Evolutionary conservation across 106 monocot genomes (phyloP), one percentile per base, ranked within the genome.

Genomic region (Vanilla planifolia): DNA sequence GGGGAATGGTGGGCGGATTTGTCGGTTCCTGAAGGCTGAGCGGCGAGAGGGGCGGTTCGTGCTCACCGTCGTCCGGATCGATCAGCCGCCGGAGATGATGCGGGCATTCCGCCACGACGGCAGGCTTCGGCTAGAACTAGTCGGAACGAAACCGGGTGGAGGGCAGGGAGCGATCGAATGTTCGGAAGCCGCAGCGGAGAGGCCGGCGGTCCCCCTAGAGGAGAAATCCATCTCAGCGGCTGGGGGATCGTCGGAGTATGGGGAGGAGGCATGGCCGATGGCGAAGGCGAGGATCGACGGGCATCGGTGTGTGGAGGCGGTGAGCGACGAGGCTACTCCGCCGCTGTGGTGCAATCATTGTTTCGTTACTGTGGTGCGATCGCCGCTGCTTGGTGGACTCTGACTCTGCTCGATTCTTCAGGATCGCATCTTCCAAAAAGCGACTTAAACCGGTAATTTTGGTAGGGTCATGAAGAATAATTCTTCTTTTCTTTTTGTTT

Each of bases 71-170:
- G 62, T 80, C 1, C 34, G 33, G 66, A 39, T 67, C 56, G 71
- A 71, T 23, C 66, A 67, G 59, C 72, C 29, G 57, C 45, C 67
- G 32, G 71, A 80, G 67, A 33, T 75, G 5, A 50, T 80, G 62
- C 71, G 59, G 40, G 80, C 80, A 23, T 66, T 67, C 19, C 75
- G 80, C 33, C 29, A 28, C 0, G 57, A 67, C 67, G 80, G 80
- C 4, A 64, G 67, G 59, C 75, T 80, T 33, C 16, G 63, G n/a
- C 30, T 80, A 66, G 17, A 62, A n/a, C 52, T 80, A 24, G 55
- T 66, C 63, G 63, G 37, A 10, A 37, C n/a, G n/a, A n/a, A n/a
- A n/a, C n/a, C n/a, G n/a, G n/a, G n/a, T n/a, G n/a, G n/a, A n/a
- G n/a, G n/a, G n/a, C n/a, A n/a, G n/a, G n/a, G n/a, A n/a, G n/a